Evolutionary conservation across 1,284 basidiomycete genomes (phyloP).

Genomic region (Irpex sp.): DNA sequence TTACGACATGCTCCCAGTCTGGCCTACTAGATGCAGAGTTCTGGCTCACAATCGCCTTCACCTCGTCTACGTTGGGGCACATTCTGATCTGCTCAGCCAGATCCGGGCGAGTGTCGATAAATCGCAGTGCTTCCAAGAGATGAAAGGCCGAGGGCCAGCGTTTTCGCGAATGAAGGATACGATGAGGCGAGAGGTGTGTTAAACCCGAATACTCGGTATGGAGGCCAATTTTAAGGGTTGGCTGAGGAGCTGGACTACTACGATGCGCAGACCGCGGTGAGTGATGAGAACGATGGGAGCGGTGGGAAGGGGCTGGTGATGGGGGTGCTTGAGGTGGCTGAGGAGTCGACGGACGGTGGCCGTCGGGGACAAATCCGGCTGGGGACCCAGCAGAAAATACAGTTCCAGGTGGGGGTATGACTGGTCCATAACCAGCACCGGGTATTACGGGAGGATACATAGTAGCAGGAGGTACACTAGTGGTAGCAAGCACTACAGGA

Average conservation of each 20-base stretch:
- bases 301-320: constrained; percentile 8
- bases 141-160: constrained; percentile 61
- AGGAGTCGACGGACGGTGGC: neutral
- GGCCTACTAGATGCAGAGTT: constrained; percentile 33
- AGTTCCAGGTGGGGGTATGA: neutral
- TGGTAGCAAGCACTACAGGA: neutral
- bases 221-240: constrained; percentile 13
- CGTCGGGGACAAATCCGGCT: neutral
- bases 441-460: neutral
- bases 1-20: constrained; percentile 50
- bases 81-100: constrained; percentile 48
- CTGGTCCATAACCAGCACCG: neutral
- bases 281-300: neutral
- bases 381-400: neutral
- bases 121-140: constrained; percentile 64
- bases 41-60: constrained; percentile 41
- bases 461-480: neutral
- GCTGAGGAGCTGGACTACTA: neutral
- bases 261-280: constrained; percentile 1
- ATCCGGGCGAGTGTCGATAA: constrained; percentile 39
- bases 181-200: constrained; percentile 53
- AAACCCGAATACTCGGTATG: constrained; percentile 33
- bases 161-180: constrained; percentile 43
- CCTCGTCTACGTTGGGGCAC: constrained; percentile 39
- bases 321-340: constrained; percentile 1